These are phyloP conservation scores for Vararia minispora DNA, from an alignment of 768 basidiomycete species.

Conservation along the genomic window DNA sequence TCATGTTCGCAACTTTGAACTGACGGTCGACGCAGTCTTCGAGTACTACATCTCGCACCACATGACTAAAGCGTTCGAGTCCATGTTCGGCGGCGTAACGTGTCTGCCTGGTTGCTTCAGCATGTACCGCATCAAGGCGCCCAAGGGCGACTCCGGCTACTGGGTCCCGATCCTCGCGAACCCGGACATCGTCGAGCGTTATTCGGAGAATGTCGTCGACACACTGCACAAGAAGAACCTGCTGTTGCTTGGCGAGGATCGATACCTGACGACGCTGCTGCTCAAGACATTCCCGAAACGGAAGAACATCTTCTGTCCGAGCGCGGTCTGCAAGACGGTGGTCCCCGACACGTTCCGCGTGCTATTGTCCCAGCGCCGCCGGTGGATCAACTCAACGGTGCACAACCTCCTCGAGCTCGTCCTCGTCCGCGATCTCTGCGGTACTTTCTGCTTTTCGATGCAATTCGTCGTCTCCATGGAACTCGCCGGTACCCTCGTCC, in stretches of 20 bases:
- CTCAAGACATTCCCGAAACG: constrained; percentile 99
- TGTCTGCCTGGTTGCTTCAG: constrained; percentile 99
- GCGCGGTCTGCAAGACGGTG: constrained; percentile 97
- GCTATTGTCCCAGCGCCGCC: constrained; percentile 88
- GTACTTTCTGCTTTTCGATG: constrained; percentile 99
- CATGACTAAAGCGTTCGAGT: constrained; percentile 98
- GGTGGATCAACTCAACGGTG: constrained; percentile 99
- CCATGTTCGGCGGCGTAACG: constrained; percentile 98
- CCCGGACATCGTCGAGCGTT: constrained; percentile 97
- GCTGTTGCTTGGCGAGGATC: constrained; percentile 95
- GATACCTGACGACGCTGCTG: constrained; percentile 94
- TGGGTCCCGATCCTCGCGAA: constrained; percentile 99
- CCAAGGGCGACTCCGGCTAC: constrained; percentile 91
- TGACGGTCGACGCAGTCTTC: constrained; percentile 56
- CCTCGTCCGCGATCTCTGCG: constrained; percentile 94
- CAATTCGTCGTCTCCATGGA: constrained; percentile 99
- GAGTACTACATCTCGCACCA: constrained; percentile 99
- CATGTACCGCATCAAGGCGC: constrained; percentile 99
- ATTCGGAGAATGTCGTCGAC: constrained; percentile 99
- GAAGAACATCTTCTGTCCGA: constrained; percentile 98
- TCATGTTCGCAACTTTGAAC: not conserved
- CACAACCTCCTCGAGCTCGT: constrained; percentile 95
- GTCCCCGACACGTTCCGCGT: constrained; percentile 95
- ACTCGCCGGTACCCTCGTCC: constrained; percentile 87
- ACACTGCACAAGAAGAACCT: constrained; percentile 99